phyloP scores from a whole-genome alignment of 2,329 filamentous ascomycete species.

The Colletotrichum higginsianum region DNA sequence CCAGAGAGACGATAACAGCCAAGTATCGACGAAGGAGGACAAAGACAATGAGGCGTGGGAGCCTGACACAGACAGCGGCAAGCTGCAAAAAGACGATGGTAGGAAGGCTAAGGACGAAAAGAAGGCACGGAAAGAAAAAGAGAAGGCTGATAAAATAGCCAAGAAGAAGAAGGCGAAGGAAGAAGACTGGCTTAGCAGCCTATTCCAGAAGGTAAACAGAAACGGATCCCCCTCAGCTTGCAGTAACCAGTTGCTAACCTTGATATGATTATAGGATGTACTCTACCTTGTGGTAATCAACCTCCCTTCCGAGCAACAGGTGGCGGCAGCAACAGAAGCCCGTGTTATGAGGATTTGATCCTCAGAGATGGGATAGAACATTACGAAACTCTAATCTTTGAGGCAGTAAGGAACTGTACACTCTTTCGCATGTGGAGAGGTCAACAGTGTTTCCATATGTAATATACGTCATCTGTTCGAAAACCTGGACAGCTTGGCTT shows the following conservation, averaged over 20 bases:
- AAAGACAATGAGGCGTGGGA: too few relatives aligned
- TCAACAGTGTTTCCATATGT: too few relatives aligned
- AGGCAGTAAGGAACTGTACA: too few relatives aligned
- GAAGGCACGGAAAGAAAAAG: background rate
- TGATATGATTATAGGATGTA: conserved; percentile 3
- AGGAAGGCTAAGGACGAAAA: too few relatives aligned
- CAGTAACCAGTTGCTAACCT: rapidly evolving
- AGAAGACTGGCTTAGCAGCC: conserved; percentile 14
- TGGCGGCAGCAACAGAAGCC: background rate
- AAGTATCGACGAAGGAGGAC: too few relatives aligned
- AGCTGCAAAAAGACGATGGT: too few relatives aligned
- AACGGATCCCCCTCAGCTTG: too few relatives aligned
- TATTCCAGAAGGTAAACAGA: conserved; percentile 31
- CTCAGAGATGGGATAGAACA: too few relatives aligned
- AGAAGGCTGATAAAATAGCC: background rate
- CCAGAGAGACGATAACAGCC: background rate
- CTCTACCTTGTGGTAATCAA: conserved; percentile 33
- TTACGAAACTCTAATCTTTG: rapidly evolving
- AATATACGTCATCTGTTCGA: too few relatives aligned
- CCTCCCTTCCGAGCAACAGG: background rate
- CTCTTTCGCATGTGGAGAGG: too few relatives aligned
- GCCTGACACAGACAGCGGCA: too few relatives aligned
- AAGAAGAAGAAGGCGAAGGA: background rate
- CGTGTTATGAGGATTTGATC: background rate
- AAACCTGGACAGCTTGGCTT: too few relatives aligned